Conservation (phyloP, 1,284 basidiomycete genomes). For the Phellopilus nigrolimitatus region DNA sequence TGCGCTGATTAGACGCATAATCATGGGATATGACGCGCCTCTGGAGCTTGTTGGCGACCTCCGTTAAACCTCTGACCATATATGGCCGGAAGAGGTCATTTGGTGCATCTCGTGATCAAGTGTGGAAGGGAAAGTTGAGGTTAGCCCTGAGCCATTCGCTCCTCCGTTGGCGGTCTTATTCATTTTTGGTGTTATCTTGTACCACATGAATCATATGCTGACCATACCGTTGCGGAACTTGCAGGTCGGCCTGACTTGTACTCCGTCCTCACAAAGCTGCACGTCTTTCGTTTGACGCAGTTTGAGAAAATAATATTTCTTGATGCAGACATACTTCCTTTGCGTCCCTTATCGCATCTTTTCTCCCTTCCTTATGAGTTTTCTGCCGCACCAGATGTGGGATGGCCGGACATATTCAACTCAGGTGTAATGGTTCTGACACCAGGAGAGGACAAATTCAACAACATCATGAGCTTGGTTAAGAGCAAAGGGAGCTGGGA, state of each 20-base stretch:
- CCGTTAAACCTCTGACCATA: not conserved
- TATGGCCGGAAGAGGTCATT: not conserved
- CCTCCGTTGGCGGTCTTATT: not conserved
- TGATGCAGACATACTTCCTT: slow-evolving; percentile 92
- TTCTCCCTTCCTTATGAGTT: slow-evolving; percentile 74
- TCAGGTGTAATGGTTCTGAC: slow-evolving; percentile 89
- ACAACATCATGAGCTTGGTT: slow-evolving; percentile 64
- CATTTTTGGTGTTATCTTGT: slow-evolving; percentile 4
- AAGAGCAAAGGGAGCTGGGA: slow-evolving; percentile 75
- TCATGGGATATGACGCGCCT: not conserved
- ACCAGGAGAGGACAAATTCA: slow-evolving; percentile 81
- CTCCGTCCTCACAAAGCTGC: slow-evolving; percentile 91
- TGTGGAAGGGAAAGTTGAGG: not conserved
- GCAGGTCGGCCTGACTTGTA: slow-evolving; percentile 89
- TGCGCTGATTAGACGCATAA: not conserved
- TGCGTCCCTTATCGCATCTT: too few species aligned
- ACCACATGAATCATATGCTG: slow-evolving; percentile 11
- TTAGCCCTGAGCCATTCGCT: not conserved
- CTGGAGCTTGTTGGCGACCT: not conserved
- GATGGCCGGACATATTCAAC: slow-evolving; percentile 99
- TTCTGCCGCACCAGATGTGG: slow-evolving; percentile 91
- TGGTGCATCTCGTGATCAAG: slow-evolving; percentile 4
- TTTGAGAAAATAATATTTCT: slow-evolving; percentile 91
- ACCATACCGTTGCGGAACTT: slow-evolving; percentile 15
- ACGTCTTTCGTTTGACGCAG: slow-evolving; percentile 86